phyloP scores from a whole-genome alignment of 768 basidiomycete genomes.

The Tricholoma hemisulphureum region DNA sequence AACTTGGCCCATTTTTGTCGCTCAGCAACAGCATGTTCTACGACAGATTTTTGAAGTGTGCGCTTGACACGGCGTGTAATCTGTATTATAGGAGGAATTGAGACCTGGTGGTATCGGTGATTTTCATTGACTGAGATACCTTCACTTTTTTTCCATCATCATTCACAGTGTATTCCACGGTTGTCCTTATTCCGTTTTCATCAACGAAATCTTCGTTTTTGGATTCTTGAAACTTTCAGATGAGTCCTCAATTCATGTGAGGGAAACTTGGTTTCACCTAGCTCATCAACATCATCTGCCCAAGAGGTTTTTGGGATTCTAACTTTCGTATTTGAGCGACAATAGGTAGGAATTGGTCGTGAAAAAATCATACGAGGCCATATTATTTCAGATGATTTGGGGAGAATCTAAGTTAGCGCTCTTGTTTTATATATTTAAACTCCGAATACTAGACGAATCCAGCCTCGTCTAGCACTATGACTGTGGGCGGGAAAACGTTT shows the following conservation, averaged over 20 bases:
- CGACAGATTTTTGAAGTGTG: slow-evolving; percentile 83
- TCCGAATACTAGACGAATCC: too few relatives aligned
- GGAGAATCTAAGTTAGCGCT: too few relatives aligned
- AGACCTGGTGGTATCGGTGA: neutral
- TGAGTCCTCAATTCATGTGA: neutral
- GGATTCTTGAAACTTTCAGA: slow-evolving; percentile 32
- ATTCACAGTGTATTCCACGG: slow-evolving; percentile 77
- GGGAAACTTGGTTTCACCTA: slow-evolving; percentile 38
- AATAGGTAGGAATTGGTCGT: neutral
- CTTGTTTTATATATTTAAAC: too few relatives aligned
- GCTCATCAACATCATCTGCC: slow-evolving; percentile 85
- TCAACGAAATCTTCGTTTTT: slow-evolving; percentile 73
- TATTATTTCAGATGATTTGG: neutral
- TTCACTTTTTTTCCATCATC: slow-evolving; percentile 96
- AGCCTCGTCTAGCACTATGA: too few relatives aligned
- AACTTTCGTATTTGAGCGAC: neutral
- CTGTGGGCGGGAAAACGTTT: too few relatives aligned
- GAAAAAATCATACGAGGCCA: neutral
- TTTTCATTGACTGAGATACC: slow-evolving; percentile 40
- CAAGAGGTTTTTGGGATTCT: slow-evolving; percentile 70
- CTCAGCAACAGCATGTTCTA: slow-evolving; percentile 93
- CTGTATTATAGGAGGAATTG: slow-evolving; percentile 36
- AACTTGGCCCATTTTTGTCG: slow-evolving; percentile 94
- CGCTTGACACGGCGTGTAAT: slow-evolving; percentile 85
- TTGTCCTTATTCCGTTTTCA: slow-evolving; percentile 85